Base-by-base conservation (phyloP, 1,139 yeast species). In the Blastobotrys ciferrii region DNA sequence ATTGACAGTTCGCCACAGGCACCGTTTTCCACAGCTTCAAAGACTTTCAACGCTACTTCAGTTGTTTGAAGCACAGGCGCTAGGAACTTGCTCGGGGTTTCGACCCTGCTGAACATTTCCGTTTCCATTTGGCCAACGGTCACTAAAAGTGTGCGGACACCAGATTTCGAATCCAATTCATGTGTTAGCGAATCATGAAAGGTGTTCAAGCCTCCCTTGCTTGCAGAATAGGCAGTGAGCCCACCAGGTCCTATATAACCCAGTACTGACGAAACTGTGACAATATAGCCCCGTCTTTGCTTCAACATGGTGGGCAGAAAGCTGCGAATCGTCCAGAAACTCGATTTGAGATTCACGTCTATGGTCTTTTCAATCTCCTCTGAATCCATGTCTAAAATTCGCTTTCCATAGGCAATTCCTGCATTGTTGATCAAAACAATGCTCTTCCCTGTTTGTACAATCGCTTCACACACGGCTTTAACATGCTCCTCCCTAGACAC, bases 81-180 rank as follows among this genome's bases (percentile, higher is more conserved):
- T 14, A 87, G 64, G 7, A 85, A 61, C 1, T 73, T 67, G 17
- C 83, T 80, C 0, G 96, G 95, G 0, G 95, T 83, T 23, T 66
- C 57, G 2, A 88, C 86, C 1, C 82, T 81, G 19, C 68, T 70
- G 62, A 89, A 89, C 87, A 89, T 76, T 7, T 40, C 40, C 0
- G 95, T 86, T 49, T 73, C 75, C 53, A 89, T 64, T 61, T 89
- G 96, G 0, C 96, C 96, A 0, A 96, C 92, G 57, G 94, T 83
- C 1, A 89, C 74, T 33, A 89, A 70, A 42, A 88, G 69, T 0
- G 95, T 83, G 58, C 82, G 81, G 17, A 89, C 76, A 1, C 87
- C 87, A 18, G 43, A 25, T 12, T 44, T 45, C 4, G 38, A 42
- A 31, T 42, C 82, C 39, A 85, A 60, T 62, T 85, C 92, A 58